A percentile compares a stretch with the other conserved stretches of the same genome.
phyloP scores from a whole-genome alignment of 305 asterid genomes.

The Rubia tinctorum region DNA sequence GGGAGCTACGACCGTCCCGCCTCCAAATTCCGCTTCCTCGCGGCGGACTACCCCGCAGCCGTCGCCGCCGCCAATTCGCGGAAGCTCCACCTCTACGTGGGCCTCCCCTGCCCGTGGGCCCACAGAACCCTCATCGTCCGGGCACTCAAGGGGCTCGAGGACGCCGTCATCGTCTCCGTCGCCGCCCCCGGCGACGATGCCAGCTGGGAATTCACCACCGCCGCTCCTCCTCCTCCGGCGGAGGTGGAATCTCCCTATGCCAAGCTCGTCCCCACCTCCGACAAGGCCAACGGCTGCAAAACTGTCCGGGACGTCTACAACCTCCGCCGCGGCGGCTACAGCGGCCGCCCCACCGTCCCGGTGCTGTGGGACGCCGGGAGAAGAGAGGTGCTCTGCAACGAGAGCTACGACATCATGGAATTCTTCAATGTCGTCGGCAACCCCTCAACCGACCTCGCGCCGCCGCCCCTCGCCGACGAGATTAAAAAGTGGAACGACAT shows the following conservation, averaged over 20 bases:
- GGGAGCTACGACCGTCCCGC: conserved; percentile 77
- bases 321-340: conserved; percentile 57
- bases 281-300: conserved; percentile 58
- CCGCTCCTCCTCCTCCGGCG: neutral
- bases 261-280: conserved; percentile 42
- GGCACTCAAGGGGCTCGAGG: conserved; percentile 81
- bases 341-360: conserved; percentile 80
- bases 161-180: conserved; percentile 55
- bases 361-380: conserved; percentile 73
- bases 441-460: conserved; percentile 70
- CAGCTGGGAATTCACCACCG: conserved; percentile 56
- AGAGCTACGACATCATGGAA: conserved; percentile 76
- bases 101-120: conserved; percentile 54
- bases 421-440: conserved; percentile 60
- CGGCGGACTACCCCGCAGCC: conserved; percentile 24
- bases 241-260: conserved; percentile 15
- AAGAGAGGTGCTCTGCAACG: conserved; percentile 74
- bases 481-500: conserved; percentile 72
- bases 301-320: conserved; percentile 69
- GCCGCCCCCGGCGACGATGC: conserved; percentile 82
- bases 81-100: conserved; percentile 39
- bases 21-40: conserved; percentile 60
- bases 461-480: conserved; percentile 41
- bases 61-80: conserved; percentile 43
- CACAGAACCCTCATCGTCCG: conserved; percentile 93